A percentile compares a stretch with the other conserved stretches of the same genome.
Conservation (phyloP, 129 eudicot species). For the Escallonia herrerae region DNA sequence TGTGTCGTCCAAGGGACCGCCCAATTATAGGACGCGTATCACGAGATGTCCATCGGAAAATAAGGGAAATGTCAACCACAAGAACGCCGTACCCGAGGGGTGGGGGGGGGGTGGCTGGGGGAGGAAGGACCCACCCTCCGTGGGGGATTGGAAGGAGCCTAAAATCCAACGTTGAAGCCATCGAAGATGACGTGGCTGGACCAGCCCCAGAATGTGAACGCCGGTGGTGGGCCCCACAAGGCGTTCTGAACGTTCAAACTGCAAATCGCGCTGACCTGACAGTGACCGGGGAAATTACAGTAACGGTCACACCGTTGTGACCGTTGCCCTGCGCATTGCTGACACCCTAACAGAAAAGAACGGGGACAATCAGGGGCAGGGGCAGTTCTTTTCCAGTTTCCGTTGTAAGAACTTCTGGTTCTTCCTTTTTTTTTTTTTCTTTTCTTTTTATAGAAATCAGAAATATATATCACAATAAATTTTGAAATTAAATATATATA, state of each 20-base stretch:
- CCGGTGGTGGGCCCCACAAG: slow-evolving; percentile 19
- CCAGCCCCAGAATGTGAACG: slow-evolving; percentile 8
- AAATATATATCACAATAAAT: too few relatives aligned
- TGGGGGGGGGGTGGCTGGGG: too few relatives aligned
- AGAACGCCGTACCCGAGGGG: not conserved
- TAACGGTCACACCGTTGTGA: slow-evolving; percentile 14
- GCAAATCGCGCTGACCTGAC: too few relatives aligned
- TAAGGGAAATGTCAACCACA: not conserved
- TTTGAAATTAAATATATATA: too few relatives aligned
- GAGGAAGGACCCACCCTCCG: not conserved
- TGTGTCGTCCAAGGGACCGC: not conserved
- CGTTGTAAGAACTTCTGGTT: not conserved
- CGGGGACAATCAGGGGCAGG: slow-evolving; percentile 1
- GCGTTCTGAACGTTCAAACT: not conserved
- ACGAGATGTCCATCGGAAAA: too few relatives aligned
- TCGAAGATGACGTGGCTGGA: slow-evolving; percentile 4
- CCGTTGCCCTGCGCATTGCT: slow-evolving; percentile 9
- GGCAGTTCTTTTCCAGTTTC: not conserved
- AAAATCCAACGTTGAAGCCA: slow-evolving; percentile 2
- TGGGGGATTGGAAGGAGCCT: slow-evolving; percentile 1
- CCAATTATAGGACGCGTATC: too few relatives aligned
- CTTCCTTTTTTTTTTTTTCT: slow-evolving; percentile 1
- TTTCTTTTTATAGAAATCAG: not conserved
- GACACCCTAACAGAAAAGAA: not conserved
- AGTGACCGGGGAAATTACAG: too few relatives aligned